Base-by-base conservation (phyloP, 2,329 filamentous ascomycete species). In the Ophiostoma ulmi region DNA sequence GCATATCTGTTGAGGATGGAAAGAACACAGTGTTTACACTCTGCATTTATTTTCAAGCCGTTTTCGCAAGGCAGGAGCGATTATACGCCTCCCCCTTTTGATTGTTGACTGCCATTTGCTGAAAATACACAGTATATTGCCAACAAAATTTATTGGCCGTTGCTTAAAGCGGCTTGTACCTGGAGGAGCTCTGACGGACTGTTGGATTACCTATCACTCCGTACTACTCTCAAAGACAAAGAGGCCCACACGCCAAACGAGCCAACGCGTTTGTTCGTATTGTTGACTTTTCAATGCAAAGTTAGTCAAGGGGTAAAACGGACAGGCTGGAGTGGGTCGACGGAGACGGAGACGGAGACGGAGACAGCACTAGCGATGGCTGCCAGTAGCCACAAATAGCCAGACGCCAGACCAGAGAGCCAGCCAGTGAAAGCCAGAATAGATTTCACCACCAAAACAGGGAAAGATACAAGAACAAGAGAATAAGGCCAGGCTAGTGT, bases 401-500 rank as follows among this genome's bases (percentile, higher is more conserved):
- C 41, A 44, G 41, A 31, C 31, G 31, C 41, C 41, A 44, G 41
- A 17, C 11, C 14, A 44, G 41, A 31, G 31, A 31, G 39, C 39
- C 11, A 44, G 22, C 10, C 52, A 26, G 52, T 58, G 52, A 26
- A 22, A 26, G 48, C 7, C 48, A 22, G 48, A n/a, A 7, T 7
- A 20, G 6, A 55, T 14, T 35, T 14, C 14, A 63, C 14, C 3
- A 14, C 26, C 22, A 65, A 39, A 65, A 65, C 63, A 48, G 68
- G 26, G 22, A 69, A 70, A n/a, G 22, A 13, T 44, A 17, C 5
- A 48, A 17, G 17, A 48, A 48, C 17, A 48, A 48, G 44, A 48
- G 17, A 63, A 63, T 63, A 63, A 35, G 26, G 58, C 52, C 65
- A 70, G 38, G 48, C 69, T 61, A 70, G 66, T n/a, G 44, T 38